A percentile compares a stretch with the other conserved stretches of the same genome.
These are phyloP conservation scores for Tuber calosporum DNA, from an alignment of 495 filamentous ascomycete genomes.

Conservation along the genomic window DNA sequence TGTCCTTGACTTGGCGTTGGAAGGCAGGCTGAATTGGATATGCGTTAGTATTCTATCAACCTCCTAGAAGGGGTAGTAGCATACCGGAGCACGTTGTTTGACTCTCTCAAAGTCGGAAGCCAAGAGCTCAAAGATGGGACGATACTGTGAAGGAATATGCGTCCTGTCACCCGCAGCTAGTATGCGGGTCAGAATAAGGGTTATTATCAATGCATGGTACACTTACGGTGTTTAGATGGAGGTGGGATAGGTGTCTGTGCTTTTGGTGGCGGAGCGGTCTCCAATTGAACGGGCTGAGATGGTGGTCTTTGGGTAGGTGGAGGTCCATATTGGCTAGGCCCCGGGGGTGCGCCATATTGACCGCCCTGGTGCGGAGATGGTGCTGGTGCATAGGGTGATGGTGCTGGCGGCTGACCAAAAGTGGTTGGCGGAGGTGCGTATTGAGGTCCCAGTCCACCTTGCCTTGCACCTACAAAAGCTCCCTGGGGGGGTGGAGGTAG, in stretches of 20 bases:
- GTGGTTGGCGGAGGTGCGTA: conserved; percentile 73
- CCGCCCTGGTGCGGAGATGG: conserved; percentile 32
- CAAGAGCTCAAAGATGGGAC: conserved; percentile 73
- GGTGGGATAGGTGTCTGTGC: conserved; percentile 46
- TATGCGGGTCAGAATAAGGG: conserved; percentile 24
- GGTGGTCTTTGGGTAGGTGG: conserved; percentile 22
- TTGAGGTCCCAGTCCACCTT: conserved; percentile 64
- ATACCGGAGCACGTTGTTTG: conserved; percentile 64
- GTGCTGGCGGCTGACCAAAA: conserved; percentile 42
- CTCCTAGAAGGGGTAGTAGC: background rate
- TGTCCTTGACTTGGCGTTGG: conserved; percentile 79
- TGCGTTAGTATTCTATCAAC: background rate
- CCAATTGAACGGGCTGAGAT: conserved; percentile 44
- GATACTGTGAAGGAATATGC: conserved; percentile 71
- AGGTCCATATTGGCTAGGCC: conserved; percentile 34
- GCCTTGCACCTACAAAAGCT: conserved; percentile 11
- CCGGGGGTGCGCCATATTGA: conserved; percentile 44
- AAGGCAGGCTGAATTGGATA: conserved; percentile 50
- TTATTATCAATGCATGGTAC: background rate
- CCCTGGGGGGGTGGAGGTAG: conserved; percentile 37
- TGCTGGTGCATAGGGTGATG: conserved; percentile 48
- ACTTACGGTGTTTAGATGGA: conserved; percentile 63
- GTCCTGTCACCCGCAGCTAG: conserved; percentile 77
- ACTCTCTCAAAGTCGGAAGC: conserved; percentile 79
- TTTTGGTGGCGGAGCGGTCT: conserved; percentile 49